Percentiles rank a stretch among this genome's conserved stretches.
These are phyloP conservation scores for Suillus tomentosus DNA, from an alignment of 768 basidiomycete genomes.

Conservation along the genomic window DNA sequence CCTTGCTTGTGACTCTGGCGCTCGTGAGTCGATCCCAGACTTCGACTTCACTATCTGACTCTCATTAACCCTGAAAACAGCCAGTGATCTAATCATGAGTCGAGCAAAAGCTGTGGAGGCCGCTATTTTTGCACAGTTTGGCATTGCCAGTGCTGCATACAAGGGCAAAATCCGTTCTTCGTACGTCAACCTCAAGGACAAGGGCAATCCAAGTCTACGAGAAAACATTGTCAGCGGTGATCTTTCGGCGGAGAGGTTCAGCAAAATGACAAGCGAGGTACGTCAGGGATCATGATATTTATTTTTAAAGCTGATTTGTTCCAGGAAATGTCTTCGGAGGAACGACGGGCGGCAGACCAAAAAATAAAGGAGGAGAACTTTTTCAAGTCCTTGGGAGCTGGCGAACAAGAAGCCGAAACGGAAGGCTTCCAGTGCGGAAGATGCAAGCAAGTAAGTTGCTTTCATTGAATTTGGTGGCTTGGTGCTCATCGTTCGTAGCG, in stretches of 20 bases:
- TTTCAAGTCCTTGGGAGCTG: conserved; percentile 88
- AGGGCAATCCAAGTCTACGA: conserved; percentile 84
- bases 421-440: conserved; percentile 96
- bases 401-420: conserved; percentile 90
- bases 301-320: background rate
- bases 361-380: conserved; percentile 86
- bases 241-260: conserved; percentile 66
- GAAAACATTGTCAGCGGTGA: conserved; percentile 86
- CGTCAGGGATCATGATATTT: background rate
- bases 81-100: conserved; percentile 64
- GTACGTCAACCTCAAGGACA: conserved; percentile 94
- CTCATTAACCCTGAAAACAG: conserved; percentile 37
- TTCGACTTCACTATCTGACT: conserved; percentile 3
- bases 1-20: conserved; percentile 80
- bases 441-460: conserved; percentile 78
- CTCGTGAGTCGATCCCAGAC: conserved; percentile 61
- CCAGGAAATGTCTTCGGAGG: conserved; percentile 96
- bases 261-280: conserved; percentile 82
- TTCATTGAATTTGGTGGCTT: background rate
- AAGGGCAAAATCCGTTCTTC: conserved; percentile 83
- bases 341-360: conserved; percentile 80
- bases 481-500: conserved; percentile 42
- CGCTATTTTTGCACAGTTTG: conserved; percentile 51
- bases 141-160: conserved; percentile 52
- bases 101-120: conserved; percentile 75